Base-by-base conservation (phyloP, 352 stramenopile genomes). In the Globisporangium uncinulatum region DNA sequence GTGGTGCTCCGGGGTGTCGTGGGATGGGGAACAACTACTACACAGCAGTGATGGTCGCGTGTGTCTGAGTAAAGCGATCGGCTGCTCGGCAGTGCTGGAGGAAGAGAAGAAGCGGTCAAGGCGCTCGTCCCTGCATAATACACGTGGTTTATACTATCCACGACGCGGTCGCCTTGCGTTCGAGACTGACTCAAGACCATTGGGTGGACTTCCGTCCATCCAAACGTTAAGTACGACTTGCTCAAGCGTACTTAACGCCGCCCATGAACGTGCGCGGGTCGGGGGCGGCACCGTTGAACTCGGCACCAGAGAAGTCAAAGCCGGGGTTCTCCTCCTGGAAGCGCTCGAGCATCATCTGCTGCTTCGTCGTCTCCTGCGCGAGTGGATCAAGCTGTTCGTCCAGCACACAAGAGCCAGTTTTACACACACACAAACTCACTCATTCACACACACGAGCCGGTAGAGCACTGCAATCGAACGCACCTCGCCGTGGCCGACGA, bases 301-400 rank as follows among this genome's bases (percentile, higher is more conserved):
- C 86, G 31, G 97, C 97, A 54, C 95, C 89, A 13, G 93, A 97
- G 80, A 99, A 99, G 60, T 99, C 96, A 65, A 99, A 98, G 29
- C 96, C 96, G n/a, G 96, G 95, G 73, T 99, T 96, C 70, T 99
- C 96, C 66, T 98, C 93, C 69, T 99, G 94, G 74, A 99, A 99
- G 32, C 96, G 76, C 74, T 99, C 96, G 24, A 98, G 74, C 92
- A 99, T 98, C 63, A 99, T 82, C 67, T 98, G 86, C 65, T 98
- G 92, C 69, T 98, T 94, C 17, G 97, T 93, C 61, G 96, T 84
- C 70, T 98, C 83, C 45, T 96, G 84, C 37, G 89, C 87, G 29
- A 97, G 61, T 24, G 89, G 88, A 73, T 98, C 89, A 56, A 98
- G 57, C 80, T 93, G 42, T 39, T 6, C 21, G 17, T 47, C 42